Evolutionary conservation across 2,329 filamentous ascomycete species (phyloP).

Genomic region (Microsporum ferrugineum): DNA sequence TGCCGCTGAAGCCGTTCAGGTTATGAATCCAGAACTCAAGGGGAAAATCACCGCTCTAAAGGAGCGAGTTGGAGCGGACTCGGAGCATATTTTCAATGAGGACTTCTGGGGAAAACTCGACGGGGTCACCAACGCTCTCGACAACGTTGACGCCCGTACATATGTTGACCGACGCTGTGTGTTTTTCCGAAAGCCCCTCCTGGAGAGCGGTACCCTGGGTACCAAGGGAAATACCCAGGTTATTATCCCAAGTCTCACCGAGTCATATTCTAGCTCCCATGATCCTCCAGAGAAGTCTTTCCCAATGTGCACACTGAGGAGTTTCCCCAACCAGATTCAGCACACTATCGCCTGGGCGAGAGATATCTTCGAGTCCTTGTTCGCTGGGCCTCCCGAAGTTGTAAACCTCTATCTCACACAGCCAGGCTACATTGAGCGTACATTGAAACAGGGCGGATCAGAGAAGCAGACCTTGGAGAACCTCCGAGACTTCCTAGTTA

Average conservation of each 20-base stretch:
- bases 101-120: slow-evolving; percentile 79
- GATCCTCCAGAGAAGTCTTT: slow-evolving; percentile 98
- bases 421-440: slow-evolving; percentile 76
- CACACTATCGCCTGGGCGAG: slow-evolving; percentile 98
- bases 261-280: slow-evolving; percentile 94
- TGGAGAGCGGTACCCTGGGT: slow-evolving; percentile 95
- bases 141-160: slow-evolving; percentile 93
- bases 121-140: slow-evolving; percentile 89
- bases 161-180: slow-evolving; percentile 95
- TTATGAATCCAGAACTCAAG: slow-evolving; percentile 86
- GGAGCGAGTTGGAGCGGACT: slow-evolving; percentile 83
- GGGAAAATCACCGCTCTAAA: slow-evolving; percentile 77
- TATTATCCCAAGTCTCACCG: slow-evolving; percentile 77
- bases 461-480: slow-evolving; percentile 89
- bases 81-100: slow-evolving; percentile 89
- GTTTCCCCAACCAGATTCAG: slow-evolving; percentile 96
- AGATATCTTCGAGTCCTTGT: slow-evolving; percentile 87
- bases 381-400: slow-evolving; percentile 84
- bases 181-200: slow-evolving; percentile 92
- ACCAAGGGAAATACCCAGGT: slow-evolving; percentile 97
- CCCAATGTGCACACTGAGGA: slow-evolving; percentile 94
- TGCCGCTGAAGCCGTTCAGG: slow-evolving; percentile 76
- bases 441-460: slow-evolving; percentile 75
- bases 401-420: slow-evolving; percentile 90
- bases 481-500: slow-evolving; percentile 79